These are phyloP conservation scores for Peribolospora baueri DNA, from an alignment of 768 basidiomycete species.

Conservation along the genomic window DNA sequence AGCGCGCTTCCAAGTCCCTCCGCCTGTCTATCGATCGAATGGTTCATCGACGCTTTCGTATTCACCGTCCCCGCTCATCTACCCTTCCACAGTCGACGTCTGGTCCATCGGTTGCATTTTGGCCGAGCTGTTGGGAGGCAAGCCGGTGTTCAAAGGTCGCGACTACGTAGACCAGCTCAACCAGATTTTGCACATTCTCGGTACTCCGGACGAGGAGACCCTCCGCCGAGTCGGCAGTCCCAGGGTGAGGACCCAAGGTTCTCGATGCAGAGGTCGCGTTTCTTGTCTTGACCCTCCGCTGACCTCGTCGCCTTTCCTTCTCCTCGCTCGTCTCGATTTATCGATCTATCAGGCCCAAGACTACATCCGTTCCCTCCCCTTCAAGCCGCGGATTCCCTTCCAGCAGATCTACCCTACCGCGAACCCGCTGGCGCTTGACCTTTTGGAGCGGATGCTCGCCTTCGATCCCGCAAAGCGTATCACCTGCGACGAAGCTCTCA, in stretches of 20 bases:
- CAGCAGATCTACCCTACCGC: constrained; percentile 76
- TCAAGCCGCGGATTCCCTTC: constrained; percentile 84
- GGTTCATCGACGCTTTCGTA: background rate
- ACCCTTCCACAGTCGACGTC: constrained; percentile 19
- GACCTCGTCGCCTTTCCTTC: background rate
- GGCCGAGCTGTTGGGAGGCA: constrained; percentile 25
- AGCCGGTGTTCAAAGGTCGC: constrained; percentile 48
- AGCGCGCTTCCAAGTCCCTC: constrained; percentile 7
- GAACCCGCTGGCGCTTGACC: constrained; percentile 78
- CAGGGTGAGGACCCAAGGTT: constrained; percentile 30
- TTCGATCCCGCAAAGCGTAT: constrained; percentile 94
- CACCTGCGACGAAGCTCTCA: constrained; percentile 81
- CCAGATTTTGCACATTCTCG: constrained; percentile 86
- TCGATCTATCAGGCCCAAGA: constrained; percentile 48
- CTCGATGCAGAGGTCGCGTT: background rate
- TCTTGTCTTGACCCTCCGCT: background rate
- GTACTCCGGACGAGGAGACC: constrained; percentile 89
- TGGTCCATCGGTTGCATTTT: constrained; percentile 27
- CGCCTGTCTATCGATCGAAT: background rate
- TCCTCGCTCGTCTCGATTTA: background rate
- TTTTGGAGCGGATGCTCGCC: constrained; percentile 69
- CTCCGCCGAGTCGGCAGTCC: constrained; percentile 88
- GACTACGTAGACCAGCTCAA: constrained; percentile 98
- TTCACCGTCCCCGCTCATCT: background rate
- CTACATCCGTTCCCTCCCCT: constrained; percentile 91